Evolutionary conservation across 2,329 filamentous ascomycete genomes (phyloP), one percentile per base, ranked within the genome.

Genomic region (Colletotrichum sp.): DNA sequence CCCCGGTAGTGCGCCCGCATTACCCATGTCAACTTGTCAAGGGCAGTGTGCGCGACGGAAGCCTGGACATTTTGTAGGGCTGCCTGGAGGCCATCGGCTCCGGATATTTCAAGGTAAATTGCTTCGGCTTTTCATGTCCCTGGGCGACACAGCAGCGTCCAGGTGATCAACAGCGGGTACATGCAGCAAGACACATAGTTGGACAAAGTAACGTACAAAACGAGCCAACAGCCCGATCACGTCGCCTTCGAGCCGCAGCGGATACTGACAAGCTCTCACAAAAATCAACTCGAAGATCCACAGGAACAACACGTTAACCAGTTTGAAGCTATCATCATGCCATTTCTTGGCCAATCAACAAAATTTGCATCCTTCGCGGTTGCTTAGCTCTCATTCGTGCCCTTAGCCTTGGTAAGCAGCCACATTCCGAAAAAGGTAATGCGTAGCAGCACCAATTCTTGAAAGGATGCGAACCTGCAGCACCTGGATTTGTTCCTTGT

Each of bases 211-310:
- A 21, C 10, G 0, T 21, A 21, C 43, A 52, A 52, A 13, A 8
- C 12, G n/a, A 24, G 6, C n/a, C n/a, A 21, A 13, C 5, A 21
- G 0, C 9, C 3, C n/a, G 3, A 12, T 13, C 43, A 13, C n/a
- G n/a, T 52, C 13, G 43, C 12, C 6, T 13, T 52, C 12, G 1
- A 21, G 6, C 10, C 6, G n/a, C 10, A 13, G 43, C 43, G 10
- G 0, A 52, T 2, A 52, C 43, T 48, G 38, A 48, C 38, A 48
- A 48, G 38, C 8, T 52, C n/a, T 21, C 43, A 52, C 6, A 21
- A 21, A 5, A 7, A 21, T 52, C 9, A 21, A 13, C 2, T 52
- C n/a, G 43, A 52, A 21, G n/a, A 52, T 21, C n/a, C n/a, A 21
- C 3, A 21, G n/a, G n/a, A 52, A 21, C n/a, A 21, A 8, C 3